Evolutionary conservation across 2,329 filamentous ascomycete species (phyloP), one percentile per base, ranked within the genome.

Genomic region (Cercospora beticola): DNA sequence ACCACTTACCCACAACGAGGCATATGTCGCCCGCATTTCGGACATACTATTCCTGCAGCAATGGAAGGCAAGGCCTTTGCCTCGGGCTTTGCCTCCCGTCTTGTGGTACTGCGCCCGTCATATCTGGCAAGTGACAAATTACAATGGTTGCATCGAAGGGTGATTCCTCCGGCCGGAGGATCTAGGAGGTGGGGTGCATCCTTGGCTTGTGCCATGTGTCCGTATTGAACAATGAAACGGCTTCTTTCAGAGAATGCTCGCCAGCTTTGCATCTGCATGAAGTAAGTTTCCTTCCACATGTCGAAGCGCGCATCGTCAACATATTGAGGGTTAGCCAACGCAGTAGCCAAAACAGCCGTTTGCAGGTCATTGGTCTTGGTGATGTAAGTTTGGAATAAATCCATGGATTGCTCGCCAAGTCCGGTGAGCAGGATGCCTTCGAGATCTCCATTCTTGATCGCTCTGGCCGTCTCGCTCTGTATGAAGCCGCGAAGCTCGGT

Each of bases 381-480:
- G 57, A 95, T 86, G 78, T 93, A 93, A 62, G 88, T 87, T 69
- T 91, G 90, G 68, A 94, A 87, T 18, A 95, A 87, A 76, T 93
- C 90, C 67, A 94, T 88, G 62, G 90, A 84, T 64, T 84, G 83
- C 72, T 92, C 90, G 2, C 88, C 89, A 68, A 96, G 89, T 43
- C 92, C 92, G 0, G 91, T 92, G 12, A 96, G 85, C 2, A 93
- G 86, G 49, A 95, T 87, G 33, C 89, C 92, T 78, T 93, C 90
- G 61, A 94, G 86, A 74, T 94, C 89, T 59, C 92, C 92, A 3
- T 87, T 86, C 12, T 83, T 81, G 61, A 89, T 86, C 16, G 88
- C 87, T 49, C 86, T 84, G 4, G 83, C 81, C 12, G 90, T 88
- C 72, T 91, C 86, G 28, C 76, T 73, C 56, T 79, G 76, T 59